A percentile compares a stretch with the other conserved stretches of the same genome.
These are phyloP conservation scores for Aphanomyces stellatus DNA, from an alignment of 352 stramenopile species.

Conservation along the genomic window DNA sequence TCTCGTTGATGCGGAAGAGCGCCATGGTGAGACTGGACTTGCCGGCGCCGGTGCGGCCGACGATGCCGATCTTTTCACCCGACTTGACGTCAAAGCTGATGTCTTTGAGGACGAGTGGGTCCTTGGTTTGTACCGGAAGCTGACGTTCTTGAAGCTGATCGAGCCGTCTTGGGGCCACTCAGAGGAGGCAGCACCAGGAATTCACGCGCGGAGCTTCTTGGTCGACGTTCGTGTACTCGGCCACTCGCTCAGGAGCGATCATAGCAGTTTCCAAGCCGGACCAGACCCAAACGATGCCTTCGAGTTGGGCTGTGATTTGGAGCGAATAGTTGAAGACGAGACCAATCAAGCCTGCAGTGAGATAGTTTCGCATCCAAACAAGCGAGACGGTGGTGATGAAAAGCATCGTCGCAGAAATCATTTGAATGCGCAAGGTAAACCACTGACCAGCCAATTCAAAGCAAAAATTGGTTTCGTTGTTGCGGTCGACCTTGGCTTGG, in stretches of 20 bases:
- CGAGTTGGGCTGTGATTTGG: not conserved
- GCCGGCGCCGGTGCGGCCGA: slow-evolving; percentile 63
- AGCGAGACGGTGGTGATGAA: slow-evolving; percentile 16
- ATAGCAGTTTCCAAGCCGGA: slow-evolving; percentile 31
- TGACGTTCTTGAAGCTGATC: slow-evolving; percentile 8
- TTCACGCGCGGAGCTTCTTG: slow-evolving; percentile 11
- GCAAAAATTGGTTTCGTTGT: slow-evolving; percentile 18
- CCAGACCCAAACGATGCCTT: slow-evolving; percentile 21
- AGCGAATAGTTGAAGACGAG: slow-evolving; percentile 15
- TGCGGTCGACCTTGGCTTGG: slow-evolving; percentile 19
- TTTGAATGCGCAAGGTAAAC: slow-evolving; percentile 37
- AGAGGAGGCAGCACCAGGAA: slow-evolving; percentile 2
- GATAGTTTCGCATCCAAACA: not conserved
- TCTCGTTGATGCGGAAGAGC: slow-evolving; percentile 72
- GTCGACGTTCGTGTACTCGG: slow-evolving; percentile 34
- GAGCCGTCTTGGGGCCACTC: slow-evolving; percentile 14
- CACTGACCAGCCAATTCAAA: slow-evolving; percentile 29
- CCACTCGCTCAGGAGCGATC: slow-evolving; percentile 33
- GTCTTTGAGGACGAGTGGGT: slow-evolving; percentile 30
- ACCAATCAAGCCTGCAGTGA: not conserved
- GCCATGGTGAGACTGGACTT: slow-evolving; percentile 64
- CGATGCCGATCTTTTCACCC: slow-evolving; percentile 56
- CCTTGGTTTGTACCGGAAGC: slow-evolving; percentile 21
- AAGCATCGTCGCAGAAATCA: slow-evolving; percentile 27
- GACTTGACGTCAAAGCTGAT: slow-evolving; percentile 13